Base-by-base conservation (phyloP, 2,329 filamentous ascomycete genomes). In the Amauroascus verrucosus region DNA sequence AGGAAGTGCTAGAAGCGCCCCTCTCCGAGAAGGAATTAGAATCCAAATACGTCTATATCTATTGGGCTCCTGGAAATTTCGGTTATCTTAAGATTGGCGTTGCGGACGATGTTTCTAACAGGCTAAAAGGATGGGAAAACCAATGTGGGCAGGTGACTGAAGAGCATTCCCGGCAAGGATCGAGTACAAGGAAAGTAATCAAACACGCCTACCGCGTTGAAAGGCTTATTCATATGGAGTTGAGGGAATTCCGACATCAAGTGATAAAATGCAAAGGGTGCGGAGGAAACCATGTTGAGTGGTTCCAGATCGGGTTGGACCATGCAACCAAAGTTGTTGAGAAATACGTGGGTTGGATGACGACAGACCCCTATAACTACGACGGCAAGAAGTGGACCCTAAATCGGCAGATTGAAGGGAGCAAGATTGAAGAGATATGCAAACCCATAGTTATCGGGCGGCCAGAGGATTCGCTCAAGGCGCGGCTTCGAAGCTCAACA, bases 11-110 rank as follows among this genome's bases (percentile, higher is more conserved):
- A 20, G 14, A 37, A 38, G 28, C 47, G 28, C 30, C 32, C 13
- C 28, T 37, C 9, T 26, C 30, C 5, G 30, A 24, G 3, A 20
- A 26, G 14, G 47, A 49, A 7, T 32, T 33, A 18, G 32, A 49
- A 14, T 35, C 47, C 3, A 49, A 37, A 35, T 38, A 49, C 16
- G 4, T 49, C 47, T 49, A 49, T 49, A 49, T 49, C 24, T 49
- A 35, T 16, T 49, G 47, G 47, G 3, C 47, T 7, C n/a, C 33
- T 24, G 47, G 47, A 9, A 49, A 22, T 13, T 49, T 49, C 38
- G 47, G 47, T 13, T 37, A 24, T 24, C n/a, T 49, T 18, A 49
- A 49, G 16, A 49, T 49, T 20, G 47, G 47, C 9, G 47, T 49
- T 49, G 8, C 30, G 4, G 33, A 49, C 22, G 16, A 49, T 24